Percentiles rank a stretch among this genome's conserved stretches.
Evolutionary conservation across 345 rosid species (phyloP).

Genomic region (Lumnitzera racemosa): DNA sequence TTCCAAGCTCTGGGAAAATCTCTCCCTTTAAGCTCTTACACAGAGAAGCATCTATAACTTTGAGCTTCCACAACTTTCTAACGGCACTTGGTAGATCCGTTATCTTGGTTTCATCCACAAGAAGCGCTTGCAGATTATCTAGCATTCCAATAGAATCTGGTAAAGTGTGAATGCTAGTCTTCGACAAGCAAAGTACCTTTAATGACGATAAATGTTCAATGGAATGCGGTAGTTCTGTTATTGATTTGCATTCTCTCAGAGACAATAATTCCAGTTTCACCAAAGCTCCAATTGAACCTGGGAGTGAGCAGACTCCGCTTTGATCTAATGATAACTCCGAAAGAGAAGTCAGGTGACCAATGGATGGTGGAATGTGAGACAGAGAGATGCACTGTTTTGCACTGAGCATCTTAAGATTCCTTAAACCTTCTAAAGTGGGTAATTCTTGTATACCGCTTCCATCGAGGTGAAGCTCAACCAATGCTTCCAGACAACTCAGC

Average conservation of each 20-base stretch:
- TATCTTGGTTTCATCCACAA: not conserved
- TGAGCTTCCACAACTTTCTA: not conserved
- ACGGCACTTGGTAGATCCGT: not conserved
- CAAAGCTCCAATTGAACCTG: not conserved
- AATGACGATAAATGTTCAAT: not conserved
- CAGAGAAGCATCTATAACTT: not conserved
- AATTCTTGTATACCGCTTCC: slow-evolving; percentile 1
- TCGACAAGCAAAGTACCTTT: not conserved
- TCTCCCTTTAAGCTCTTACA: not conserved
- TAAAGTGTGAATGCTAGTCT: not conserved
- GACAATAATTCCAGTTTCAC: not conserved
- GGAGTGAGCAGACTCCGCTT: not conserved
- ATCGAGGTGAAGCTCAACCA: slow-evolving; percentile 1
- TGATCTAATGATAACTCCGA: not conserved
- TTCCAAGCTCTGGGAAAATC: not conserved
- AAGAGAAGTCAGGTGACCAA: not conserved
- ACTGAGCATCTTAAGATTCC: too few relatives aligned
- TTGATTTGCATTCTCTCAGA: too few relatives aligned
- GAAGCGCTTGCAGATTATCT: not conserved
- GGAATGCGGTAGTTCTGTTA: not conserved
- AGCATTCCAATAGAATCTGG: slow-evolving; percentile 1
- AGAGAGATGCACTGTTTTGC: too few relatives aligned
- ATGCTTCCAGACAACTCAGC: not conserved
- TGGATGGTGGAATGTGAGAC: not conserved
- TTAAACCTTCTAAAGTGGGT: not conserved